These are phyloP conservation scores for Penicillium sp. DNA, from an alignment of 2,329 filamentous ascomycete species.

Conservation along the genomic window DNA sequence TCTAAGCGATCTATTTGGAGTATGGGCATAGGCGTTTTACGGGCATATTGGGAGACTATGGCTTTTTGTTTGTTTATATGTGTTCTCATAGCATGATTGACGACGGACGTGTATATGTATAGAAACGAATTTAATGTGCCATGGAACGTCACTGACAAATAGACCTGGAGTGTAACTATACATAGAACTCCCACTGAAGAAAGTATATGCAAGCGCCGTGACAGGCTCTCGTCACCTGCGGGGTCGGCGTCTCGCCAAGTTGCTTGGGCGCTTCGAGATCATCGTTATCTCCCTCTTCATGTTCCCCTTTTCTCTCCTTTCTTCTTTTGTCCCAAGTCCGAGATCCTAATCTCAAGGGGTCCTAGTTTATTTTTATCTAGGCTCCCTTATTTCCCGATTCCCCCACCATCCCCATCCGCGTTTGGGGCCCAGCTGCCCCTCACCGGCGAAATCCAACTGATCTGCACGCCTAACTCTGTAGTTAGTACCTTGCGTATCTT, in stretches of 20 bases:
- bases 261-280: background rate
- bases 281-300: background rate
- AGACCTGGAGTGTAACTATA: background rate
- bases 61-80: constrained; percentile 3
- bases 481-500: constrained; percentile 9
- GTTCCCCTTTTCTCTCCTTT: background rate
- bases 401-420: constrained; percentile 2
- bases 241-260: background rate
- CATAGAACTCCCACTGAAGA: background rate
- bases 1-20: constrained; percentile 28
- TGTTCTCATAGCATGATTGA: constrained; percentile 16
- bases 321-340: background rate
- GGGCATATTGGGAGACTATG: constrained; percentile 2
- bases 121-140: constrained; percentile 15
- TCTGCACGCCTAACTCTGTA: constrained; percentile 16
- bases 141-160: constrained; percentile 1
- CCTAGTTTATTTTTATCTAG: constrained; percentile 7
- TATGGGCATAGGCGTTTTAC: constrained; percentile 1
- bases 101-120: constrained; percentile 19
- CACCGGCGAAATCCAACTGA: constrained; percentile 7
- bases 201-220: background rate
- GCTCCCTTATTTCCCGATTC: background rate
- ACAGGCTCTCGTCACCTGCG: background rate
- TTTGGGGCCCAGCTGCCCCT: constrained; percentile 12
- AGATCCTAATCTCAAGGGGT: background rate